phyloP scores from a whole-genome alignment of 2,329 filamentous ascomycete species.

The Hymenoscyphus linearis region DNA sequence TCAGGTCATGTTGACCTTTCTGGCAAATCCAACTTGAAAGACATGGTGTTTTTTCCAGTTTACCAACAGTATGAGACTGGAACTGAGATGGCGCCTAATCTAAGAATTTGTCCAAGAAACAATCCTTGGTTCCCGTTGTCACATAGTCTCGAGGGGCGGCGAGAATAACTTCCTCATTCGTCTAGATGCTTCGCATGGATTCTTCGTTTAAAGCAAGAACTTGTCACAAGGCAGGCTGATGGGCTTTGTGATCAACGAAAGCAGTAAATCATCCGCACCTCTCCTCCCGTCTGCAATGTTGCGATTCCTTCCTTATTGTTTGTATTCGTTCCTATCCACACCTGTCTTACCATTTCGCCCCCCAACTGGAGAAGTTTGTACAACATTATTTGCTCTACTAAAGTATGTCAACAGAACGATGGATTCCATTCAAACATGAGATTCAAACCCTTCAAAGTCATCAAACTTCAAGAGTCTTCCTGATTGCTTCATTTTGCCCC shows the following conservation, averaged over 20 bases:
- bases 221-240: too few species aligned
- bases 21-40: too few species aligned
- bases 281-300: background rate
- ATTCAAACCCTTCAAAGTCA: too few species aligned
- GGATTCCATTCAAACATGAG: background rate
- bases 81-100: too few species aligned
- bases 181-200: background rate
- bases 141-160: background rate
- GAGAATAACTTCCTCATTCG: background rate
- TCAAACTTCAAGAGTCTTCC: background rate
- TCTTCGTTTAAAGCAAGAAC: background rate
- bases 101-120: too few species aligned
- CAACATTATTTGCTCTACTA: background rate
- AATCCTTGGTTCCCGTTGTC: too few species aligned
- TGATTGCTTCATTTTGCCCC: background rate
- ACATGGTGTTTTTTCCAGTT: too few species aligned
- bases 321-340: background rate
- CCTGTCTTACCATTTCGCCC: background rate
- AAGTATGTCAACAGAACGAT: background rate
- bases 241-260: too few species aligned
- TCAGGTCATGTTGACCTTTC: too few species aligned
- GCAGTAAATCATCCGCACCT: background rate
- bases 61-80: too few species aligned
- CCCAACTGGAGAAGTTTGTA: background rate
- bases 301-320: background rate